phyloP scores from a whole-genome alignment of 768 basidiomycete genomes.

The Lentinula raphanica region DNA sequence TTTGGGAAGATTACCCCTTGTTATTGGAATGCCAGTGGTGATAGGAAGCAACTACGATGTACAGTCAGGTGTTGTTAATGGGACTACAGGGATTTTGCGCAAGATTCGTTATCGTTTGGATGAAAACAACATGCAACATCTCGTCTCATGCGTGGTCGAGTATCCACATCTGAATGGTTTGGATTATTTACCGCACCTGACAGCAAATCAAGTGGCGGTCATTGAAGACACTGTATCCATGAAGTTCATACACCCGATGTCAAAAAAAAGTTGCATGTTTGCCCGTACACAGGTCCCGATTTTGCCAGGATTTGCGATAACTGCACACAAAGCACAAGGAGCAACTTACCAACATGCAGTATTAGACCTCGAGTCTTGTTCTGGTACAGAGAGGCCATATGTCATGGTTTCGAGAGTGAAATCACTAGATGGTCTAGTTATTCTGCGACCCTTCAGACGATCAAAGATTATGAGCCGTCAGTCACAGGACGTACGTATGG shows the following conservation, averaged over 20 bases:
- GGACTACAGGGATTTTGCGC: conserved; percentile 12
- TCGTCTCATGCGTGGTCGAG: conserved; percentile 17
- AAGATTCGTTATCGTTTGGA: conserved; percentile 14
- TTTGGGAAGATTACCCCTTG: conserved; percentile 18
- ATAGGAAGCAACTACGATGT: conserved; percentile 24
- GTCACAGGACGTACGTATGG: no score
- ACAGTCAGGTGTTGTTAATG: conserved; percentile 21
- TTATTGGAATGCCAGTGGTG: conserved; percentile 27
- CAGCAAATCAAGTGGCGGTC: conserved; percentile 6
- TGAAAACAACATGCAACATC: conserved; percentile 10
- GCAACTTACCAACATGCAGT: neutral
- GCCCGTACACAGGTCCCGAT: neutral
- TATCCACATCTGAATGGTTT: neutral
- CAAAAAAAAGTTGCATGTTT: neutral
- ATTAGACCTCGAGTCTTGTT: neutral
- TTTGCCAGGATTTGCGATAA: neutral
- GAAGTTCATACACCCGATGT: conserved; percentile 5
- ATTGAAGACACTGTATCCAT: conserved; percentile 11
- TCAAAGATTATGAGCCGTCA: neutral
- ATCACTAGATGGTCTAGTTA: neutral
- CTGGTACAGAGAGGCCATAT: neutral
- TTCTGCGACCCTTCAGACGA: neutral
- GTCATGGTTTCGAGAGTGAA: neutral
- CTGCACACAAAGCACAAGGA: neutral
- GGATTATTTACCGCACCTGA: conserved; percentile 10